Evolutionary conservation across 345 rosid genomes (phyloP).

Genomic region (Corchorus olitorius): DNA sequence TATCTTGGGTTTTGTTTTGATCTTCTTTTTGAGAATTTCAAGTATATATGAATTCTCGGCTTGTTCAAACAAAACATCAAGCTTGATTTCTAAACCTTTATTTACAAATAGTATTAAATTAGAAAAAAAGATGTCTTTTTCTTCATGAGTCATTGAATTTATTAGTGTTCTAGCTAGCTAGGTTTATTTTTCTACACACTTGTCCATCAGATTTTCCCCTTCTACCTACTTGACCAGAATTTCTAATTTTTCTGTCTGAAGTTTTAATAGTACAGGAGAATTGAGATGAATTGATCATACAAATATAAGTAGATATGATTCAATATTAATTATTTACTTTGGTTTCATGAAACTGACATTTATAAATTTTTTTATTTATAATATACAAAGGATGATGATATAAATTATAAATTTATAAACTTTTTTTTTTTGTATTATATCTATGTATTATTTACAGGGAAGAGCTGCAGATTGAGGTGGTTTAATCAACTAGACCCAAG

Average conservation of each 20-base stretch:
- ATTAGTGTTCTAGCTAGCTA: too few species aligned
- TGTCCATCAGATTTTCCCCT: not conserved
- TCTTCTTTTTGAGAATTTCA: not conserved
- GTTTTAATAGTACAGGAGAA: constrained; percentile 7
- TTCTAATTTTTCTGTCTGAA: not conserved
- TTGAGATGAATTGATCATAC: not conserved
- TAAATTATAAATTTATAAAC: too few species aligned
- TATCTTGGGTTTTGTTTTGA: not conserved
- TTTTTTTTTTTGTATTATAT: too few species aligned
- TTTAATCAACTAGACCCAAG: constrained; percentile 74
- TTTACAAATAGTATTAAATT: not conserved
- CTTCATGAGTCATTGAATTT: too few species aligned
- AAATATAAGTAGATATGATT: not conserved
- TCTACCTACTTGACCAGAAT: not conserved
- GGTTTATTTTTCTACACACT: not conserved
- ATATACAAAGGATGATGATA: not conserved
- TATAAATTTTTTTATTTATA: too few species aligned
- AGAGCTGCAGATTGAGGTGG: constrained; percentile 82
- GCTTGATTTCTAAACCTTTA: not conserved
- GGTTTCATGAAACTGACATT: not conserved
- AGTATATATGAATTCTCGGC: not conserved
- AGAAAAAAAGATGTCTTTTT: not conserved
- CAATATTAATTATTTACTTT: not conserved
- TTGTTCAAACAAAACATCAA: not conserved
- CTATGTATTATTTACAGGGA: constrained; percentile 41